Evolutionary conservation across 2,329 filamentous ascomycete species (phyloP).

Genomic region (Sclerotinia subarctica): DNA sequence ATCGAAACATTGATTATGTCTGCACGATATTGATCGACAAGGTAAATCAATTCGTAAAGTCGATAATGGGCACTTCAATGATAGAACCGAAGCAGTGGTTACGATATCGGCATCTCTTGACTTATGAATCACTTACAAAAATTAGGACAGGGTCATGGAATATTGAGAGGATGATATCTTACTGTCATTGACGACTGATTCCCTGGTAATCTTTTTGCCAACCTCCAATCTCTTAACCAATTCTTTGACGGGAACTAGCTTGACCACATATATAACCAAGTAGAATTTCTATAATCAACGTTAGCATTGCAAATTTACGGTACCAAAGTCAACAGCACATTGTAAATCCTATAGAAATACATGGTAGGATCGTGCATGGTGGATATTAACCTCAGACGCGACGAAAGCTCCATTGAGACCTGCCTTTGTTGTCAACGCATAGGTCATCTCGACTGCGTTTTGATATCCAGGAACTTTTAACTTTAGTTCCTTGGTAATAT

Average conservation of each 20-base stretch:
- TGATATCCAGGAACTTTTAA: constrained; percentile 64
- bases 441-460: constrained; percentile 82
- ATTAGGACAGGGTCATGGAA: constrained; percentile 7
- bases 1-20: constrained; percentile 93
- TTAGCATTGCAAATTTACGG: constrained; percentile 5
- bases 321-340: background rate
- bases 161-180: constrained; percentile 40
- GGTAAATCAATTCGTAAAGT: constrained; percentile 78
- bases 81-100: constrained; percentile 82
- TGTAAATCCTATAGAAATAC: constrained; percentile 19
- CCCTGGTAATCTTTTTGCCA: constrained; percentile 72
- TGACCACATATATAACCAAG: constrained; percentile 72
- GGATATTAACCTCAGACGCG: constrained; percentile 21
- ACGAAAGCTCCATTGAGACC: constrained; percentile 38
- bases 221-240: constrained; percentile 65
- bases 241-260: constrained; percentile 65
- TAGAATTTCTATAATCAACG: constrained; percentile 61
- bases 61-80: constrained; percentile 87
- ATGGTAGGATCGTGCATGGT: constrained; percentile 25
- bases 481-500: constrained; percentile 76
- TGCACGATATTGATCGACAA: constrained; percentile 75
- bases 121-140: constrained; percentile 67
- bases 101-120: constrained; percentile 86
- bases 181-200: constrained; percentile 82
- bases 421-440: constrained; percentile 87